Evolutionary conservation across 2,329 filamentous ascomycete genomes (phyloP).

Genomic region (Fusarium armeniacum): DNA sequence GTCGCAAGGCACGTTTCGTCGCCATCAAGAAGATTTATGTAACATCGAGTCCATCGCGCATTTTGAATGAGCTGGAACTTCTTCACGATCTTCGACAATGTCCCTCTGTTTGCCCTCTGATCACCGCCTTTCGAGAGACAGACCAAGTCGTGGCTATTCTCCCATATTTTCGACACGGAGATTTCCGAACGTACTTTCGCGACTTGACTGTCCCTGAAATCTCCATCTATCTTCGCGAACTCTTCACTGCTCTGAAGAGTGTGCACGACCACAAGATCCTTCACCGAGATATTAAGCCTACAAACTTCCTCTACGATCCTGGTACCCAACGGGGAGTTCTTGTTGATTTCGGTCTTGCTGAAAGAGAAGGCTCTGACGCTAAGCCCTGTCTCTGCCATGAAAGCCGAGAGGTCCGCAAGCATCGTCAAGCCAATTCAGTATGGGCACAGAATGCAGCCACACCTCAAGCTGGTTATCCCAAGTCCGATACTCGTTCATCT

Average conservation of each 20-base stretch:
- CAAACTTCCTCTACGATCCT: conserved; percentile 95
- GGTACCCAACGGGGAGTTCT: conserved; percentile 85
- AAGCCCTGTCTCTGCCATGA: conserved; percentile 88
- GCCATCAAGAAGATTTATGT: conserved; percentile 99
- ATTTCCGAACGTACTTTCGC: conserved; percentile 95
- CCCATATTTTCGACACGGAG: conserved; percentile 94
- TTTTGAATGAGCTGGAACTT: conserved; percentile 95
- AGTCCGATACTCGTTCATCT: conserved; percentile 88
- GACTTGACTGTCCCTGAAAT: conserved; percentile 90
- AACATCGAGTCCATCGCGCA: conserved; percentile 92
- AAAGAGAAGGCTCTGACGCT: conserved; percentile 81
- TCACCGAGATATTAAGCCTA: conserved; percentile 96
- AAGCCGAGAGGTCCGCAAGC: conserved; percentile 70
- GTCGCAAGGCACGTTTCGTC: conserved; percentile 76
- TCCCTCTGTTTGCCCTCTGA: conserved; percentile 89
- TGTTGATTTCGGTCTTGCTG: conserved; percentile 98
- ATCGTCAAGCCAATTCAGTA: conserved; percentile 70
- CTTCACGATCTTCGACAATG: conserved; percentile 88
- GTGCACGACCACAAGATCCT: conserved; percentile 89
- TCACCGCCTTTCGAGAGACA: conserved; percentile 94
- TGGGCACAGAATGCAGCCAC: conserved; percentile 65
- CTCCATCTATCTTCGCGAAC: conserved; percentile 87
- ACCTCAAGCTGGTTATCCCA: conserved; percentile 80
- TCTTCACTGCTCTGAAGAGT: conserved; percentile 86
- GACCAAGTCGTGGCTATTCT: conserved; percentile 96